Evolutionary conservation across 306 rosid genomes (phyloP).

Genomic region (Delonix regia): DNA sequence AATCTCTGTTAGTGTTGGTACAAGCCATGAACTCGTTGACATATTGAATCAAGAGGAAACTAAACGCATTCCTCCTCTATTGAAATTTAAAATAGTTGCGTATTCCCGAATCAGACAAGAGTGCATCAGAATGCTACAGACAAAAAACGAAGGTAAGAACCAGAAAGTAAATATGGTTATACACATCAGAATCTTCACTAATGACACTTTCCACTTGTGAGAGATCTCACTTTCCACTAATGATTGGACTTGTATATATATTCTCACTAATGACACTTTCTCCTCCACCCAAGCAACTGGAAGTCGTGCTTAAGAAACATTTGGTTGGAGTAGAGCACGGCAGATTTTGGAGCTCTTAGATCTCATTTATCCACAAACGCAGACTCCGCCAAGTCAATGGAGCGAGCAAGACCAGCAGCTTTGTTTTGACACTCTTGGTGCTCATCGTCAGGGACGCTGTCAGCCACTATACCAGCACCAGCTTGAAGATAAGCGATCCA

Average conservation of each 20-base stretch:
- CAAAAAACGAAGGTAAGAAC: too few species aligned
- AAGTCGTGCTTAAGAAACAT: not conserved
- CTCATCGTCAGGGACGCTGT: slow-evolving; percentile 75
- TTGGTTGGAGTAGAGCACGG: not conserved
- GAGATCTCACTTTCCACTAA: too few species aligned
- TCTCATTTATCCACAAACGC: slow-evolving; percentile 60
- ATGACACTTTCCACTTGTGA: too few species aligned
- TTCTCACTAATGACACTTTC: not conserved
- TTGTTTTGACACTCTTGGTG: slow-evolving; percentile 85
- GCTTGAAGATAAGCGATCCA: slow-evolving; percentile 91
- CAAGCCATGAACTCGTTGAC: not conserved
- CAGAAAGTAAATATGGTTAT: too few species aligned
- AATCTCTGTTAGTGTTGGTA: not conserved
- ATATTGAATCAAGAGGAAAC: not conserved
- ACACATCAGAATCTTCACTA: too few species aligned
- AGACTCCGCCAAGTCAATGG: slow-evolving; percentile 81
- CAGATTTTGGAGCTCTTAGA: not conserved
- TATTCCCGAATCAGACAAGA: not conserved
- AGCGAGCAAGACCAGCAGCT: slow-evolving; percentile 87
- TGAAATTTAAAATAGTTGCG: not conserved
- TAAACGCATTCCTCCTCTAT: not conserved
- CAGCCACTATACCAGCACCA: slow-evolving; percentile 91
- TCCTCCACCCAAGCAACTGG: slow-evolving; percentile 2
- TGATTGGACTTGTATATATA: too few species aligned
- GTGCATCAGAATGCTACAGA: not conserved